phyloP scores from a whole-genome alignment of 495 filamentous ascomycete species.

The Trichoderma reesei region DNA sequence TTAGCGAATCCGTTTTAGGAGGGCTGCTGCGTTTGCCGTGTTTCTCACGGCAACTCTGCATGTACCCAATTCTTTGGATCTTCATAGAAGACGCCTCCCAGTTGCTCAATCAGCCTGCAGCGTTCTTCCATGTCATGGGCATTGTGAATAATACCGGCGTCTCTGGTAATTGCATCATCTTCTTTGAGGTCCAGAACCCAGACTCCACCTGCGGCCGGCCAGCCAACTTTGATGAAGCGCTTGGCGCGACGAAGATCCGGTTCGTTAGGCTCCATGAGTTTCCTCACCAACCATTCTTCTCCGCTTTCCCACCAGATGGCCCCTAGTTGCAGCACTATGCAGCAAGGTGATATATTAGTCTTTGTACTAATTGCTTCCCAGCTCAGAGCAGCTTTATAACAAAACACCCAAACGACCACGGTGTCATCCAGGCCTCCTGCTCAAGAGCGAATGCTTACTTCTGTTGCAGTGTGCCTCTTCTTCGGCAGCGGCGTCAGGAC shows the following conservation, averaged over 20 bases:
- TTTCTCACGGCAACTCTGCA: conserved; percentile 11
- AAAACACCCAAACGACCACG: no score
- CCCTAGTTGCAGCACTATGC: background rate
- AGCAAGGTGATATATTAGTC: background rate
- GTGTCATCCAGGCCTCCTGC: no score
- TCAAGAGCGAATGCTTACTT: conserved; percentile 3
- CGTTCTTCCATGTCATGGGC: conserved; percentile 22
- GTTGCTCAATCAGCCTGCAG: conserved; percentile 19
- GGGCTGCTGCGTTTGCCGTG: no score
- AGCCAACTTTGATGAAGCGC: conserved; percentile 11
- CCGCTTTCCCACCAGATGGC: background rate
- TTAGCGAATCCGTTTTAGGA: no score
- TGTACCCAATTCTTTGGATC: conserved; percentile 20
- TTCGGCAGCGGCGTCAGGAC: conserved; percentile 15
- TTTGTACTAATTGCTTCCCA: background rate
- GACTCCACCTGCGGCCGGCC: conserved; percentile 17
- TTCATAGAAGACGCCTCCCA: conserved; percentile 19
- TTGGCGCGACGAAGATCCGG: background rate
- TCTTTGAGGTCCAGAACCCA: conserved; percentile 17
- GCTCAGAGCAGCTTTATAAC: no score
- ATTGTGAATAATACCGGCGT: conserved; percentile 18
- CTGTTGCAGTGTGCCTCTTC: conserved; percentile 18
- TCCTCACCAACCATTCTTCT: background rate
- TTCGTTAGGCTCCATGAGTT: background rate
- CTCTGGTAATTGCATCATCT: conserved; percentile 14